Conservation (phyloP, 306 rosid genomes). For the Calophaca sinica region DNA sequence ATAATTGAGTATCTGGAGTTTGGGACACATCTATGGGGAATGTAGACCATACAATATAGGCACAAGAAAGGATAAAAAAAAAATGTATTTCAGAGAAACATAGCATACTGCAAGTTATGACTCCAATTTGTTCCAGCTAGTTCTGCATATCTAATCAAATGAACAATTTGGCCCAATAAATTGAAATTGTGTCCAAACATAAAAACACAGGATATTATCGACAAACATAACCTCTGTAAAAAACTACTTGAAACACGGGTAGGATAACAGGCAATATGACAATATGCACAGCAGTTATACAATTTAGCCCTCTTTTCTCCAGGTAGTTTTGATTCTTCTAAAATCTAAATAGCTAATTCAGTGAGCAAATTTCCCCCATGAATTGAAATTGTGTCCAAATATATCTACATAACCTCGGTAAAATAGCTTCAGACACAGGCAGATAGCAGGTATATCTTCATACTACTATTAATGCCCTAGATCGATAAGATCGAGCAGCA, state of each 20-base stretch:
- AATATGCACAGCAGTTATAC: slow-evolving; percentile 4
- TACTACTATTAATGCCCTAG: neutral
- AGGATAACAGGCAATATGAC: neutral
- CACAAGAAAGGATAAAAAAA: neutral
- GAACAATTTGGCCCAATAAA: neutral
- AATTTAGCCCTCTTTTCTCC: neutral
- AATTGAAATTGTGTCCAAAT: slow-evolving; percentile 5
- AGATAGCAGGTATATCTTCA: neutral
- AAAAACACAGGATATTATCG: neutral
- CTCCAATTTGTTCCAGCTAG: slow-evolving; percentile 3
- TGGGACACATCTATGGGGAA: neutral
- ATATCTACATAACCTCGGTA: slow-evolving; percentile 25
- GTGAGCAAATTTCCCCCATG: neutral
- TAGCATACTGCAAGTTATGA: neutral
- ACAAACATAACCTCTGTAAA: slow-evolving; percentile 12
- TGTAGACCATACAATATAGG: slow-evolving; percentile 3
- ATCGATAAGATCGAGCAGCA: slow-evolving; percentile 11
- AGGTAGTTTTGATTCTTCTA: neutral
- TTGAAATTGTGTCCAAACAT: slow-evolving; percentile 15
- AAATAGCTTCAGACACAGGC: slow-evolving; percentile 18
- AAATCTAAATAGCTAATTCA: slow-evolving; percentile 21
- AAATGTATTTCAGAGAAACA: neutral
- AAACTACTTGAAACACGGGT: neutral
- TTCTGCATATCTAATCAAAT: slow-evolving; percentile 8
- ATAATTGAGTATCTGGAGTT: neutral